A percentile compares a stretch with the other conserved stretches of the same genome.
Conservation (phyloP, 1,284 basidiomycete genomes). For the Cryptococcus neoformans region DNA sequence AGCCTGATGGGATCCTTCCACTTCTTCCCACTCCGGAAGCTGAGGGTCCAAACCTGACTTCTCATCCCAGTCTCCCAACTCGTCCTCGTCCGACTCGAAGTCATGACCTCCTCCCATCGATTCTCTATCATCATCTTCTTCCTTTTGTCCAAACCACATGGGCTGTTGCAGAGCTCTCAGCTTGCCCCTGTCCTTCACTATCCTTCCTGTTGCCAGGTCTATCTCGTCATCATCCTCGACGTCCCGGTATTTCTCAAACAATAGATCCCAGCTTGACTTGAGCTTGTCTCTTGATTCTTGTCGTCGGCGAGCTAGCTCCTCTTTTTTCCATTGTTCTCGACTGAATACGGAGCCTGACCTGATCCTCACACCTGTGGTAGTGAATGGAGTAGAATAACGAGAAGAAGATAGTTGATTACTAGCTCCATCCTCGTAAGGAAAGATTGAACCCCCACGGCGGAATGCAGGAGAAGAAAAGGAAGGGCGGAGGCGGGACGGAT, state of each 20-base stretch:
- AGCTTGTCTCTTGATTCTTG: slow-evolving; percentile 18
- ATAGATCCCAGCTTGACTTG: slow-evolving; percentile 30
- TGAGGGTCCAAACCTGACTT: slow-evolving; percentile 30
- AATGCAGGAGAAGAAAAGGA: not conserved
- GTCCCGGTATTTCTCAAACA: slow-evolving; percentile 39
- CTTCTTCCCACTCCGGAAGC: slow-evolving; percentile 1
- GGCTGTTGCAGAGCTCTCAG: slow-evolving; percentile 10
- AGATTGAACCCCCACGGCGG: not conserved
- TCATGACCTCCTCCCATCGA: slow-evolving; percentile 3
- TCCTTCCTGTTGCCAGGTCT: slow-evolving; percentile 33
- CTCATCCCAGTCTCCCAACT: slow-evolving; percentile 36
- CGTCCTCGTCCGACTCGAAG: slow-evolving; percentile 32
- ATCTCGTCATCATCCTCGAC: slow-evolving; percentile 49
- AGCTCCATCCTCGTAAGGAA: not conserved
- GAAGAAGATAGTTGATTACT: not conserved
- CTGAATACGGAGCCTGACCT: slow-evolving; percentile 12
- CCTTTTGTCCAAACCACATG: slow-evolving; percentile 18
- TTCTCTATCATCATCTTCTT: slow-evolving; percentile 15
- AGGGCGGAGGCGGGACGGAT: not conserved
- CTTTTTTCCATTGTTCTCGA: slow-evolving; percentile 1
- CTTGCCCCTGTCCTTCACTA: slow-evolving; percentile 31
- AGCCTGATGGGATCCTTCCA: not conserved
- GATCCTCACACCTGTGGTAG: slow-evolving; percentile 8
- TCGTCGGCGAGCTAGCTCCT: slow-evolving; percentile 10
- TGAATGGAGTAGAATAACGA: slow-evolving; percentile 9